A percentile compares a stretch with the other conserved stretches of the same genome.
These are phyloP conservation scores for Tuber brumale DNA, from an alignment of 495 filamentous ascomycete species.

Conservation along the genomic window DNA sequence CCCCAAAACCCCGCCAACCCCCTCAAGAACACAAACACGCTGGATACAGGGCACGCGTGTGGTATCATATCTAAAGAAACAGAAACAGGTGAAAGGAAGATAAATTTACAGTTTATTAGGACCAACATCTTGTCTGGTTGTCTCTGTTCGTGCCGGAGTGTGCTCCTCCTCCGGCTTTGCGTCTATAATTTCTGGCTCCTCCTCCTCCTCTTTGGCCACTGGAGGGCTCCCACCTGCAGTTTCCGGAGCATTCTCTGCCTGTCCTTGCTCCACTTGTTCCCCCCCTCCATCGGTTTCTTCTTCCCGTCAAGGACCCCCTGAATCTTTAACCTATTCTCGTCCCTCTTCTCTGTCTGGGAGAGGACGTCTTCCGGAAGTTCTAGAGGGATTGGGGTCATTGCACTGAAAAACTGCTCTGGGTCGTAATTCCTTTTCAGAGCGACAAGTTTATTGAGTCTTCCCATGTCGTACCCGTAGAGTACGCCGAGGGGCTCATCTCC, in stretches of 20 bases:
- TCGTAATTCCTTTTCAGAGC: slow-evolving; percentile 46
- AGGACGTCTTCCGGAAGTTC: background rate
- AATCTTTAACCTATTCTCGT: background rate
- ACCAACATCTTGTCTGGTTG: background rate
- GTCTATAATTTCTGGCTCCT: background rate
- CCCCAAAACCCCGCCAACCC: no score
- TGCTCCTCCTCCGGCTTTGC: background rate
- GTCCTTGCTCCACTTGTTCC: background rate
- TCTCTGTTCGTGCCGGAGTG: background rate
- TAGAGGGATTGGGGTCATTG: slow-evolving; percentile 42
- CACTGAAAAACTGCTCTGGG: slow-evolving; percentile 45
- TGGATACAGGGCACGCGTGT: background rate
- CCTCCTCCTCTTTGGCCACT: background rate
- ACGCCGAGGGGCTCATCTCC: slow-evolving; percentile 45
- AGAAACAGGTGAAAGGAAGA: background rate
- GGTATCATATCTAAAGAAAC: background rate
- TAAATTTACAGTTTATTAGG: background rate
- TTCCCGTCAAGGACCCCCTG: background rate
- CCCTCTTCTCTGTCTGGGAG: background rate
- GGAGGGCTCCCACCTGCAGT: background rate
- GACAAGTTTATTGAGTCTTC: slow-evolving; percentile 45
- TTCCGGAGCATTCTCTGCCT: background rate
- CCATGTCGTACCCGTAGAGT: slow-evolving; percentile 50
- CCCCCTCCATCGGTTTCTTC: background rate
- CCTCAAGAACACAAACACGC: no score